phyloP scores from a whole-genome alignment of 176 grass and related monocot species.

The Leersia perrieri region DNA sequence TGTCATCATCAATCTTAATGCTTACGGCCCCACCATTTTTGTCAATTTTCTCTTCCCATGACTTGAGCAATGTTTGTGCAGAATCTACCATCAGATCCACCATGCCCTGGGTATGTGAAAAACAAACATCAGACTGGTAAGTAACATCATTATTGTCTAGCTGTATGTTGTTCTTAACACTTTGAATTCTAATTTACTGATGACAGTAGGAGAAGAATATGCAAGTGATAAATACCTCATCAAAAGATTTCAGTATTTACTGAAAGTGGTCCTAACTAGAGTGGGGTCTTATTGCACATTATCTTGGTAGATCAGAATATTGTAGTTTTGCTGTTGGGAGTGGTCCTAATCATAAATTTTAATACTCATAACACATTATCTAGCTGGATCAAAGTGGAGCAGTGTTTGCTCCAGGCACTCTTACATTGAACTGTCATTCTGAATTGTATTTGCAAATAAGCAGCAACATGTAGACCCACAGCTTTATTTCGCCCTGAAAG shows the following conservation, averaged over 20 bases:
- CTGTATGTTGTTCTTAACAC: background rate
- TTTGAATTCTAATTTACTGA: constrained; percentile 10
- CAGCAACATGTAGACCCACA: constrained; percentile 17
- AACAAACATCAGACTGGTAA: background rate
- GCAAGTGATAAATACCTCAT: background rate
- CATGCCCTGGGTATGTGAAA: constrained; percentile 60
- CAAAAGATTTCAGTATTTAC: constrained; percentile 13
- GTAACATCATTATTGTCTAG: background rate
- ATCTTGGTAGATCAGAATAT: constrained; percentile 21
- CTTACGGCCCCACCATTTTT: constrained; percentile 48
- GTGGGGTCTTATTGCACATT: constrained; percentile 3
- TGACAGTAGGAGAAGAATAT: background rate
- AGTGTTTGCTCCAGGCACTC: background rate
- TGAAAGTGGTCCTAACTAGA: constrained; percentile 38
- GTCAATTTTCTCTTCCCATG: constrained; percentile 65
- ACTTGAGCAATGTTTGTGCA: constrained; percentile 53
- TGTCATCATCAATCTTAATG: constrained; percentile 86
- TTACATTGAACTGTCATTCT: constrained; percentile 29
- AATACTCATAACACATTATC: constrained; percentile 4
- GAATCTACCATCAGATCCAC: constrained; percentile 97
- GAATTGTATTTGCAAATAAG: constrained; percentile 33
- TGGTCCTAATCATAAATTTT: constrained; percentile 24
- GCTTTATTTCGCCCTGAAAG: constrained; percentile 26
- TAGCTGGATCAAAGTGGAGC: constrained; percentile 14
- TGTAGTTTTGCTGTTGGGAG: background rate